A percentile compares a stretch with the other conserved stretches of the same genome.
These are phyloP conservation scores for Paxillus involutus DNA, from an alignment of 768 basidiomycete genomes.

Conservation along the genomic window DNA sequence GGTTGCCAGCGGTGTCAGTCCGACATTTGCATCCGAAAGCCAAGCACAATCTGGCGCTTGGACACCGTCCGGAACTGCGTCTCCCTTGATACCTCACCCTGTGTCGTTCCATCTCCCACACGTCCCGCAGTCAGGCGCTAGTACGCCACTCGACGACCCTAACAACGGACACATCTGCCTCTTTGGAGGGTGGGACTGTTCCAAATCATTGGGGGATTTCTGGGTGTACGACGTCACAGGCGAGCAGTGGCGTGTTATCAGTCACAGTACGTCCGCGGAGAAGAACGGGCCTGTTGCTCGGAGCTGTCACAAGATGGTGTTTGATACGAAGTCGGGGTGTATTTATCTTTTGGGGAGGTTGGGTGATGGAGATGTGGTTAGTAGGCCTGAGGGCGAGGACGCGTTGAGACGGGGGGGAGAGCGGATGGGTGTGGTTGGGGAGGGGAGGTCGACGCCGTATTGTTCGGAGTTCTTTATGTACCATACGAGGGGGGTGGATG, in stretches of 20 bases:
- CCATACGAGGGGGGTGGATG: slow-evolving; percentile 58
- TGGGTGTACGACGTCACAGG: slow-evolving; percentile 67
- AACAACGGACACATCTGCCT: slow-evolving; percentile 65
- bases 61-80: too few relatives aligned
- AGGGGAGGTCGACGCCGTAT: slow-evolving; percentile 29
- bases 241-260: slow-evolving; percentile 62
- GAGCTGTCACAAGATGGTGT: slow-evolving; percentile 82
- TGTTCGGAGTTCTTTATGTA: slow-evolving; percentile 79
- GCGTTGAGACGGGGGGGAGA: slow-evolving; percentile 29
- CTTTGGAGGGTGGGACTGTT: slow-evolving; percentile 79
- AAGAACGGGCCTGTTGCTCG: slow-evolving; percentile 68
- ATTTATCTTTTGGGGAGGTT: slow-evolving; percentile 76
- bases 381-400: slow-evolving; percentile 35
- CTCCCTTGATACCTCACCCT: too few relatives aligned
- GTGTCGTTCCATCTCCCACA: too few relatives aligned
- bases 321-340: slow-evolving; percentile 63
- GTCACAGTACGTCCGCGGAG: slow-evolving; percentile 52
- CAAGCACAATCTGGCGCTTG: too few relatives aligned
- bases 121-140: too few relatives aligned
- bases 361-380: slow-evolving; percentile 50
- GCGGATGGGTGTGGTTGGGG: slow-evolving; percentile 8
- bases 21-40: too few relatives aligned
- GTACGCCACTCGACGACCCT: too few relatives aligned
- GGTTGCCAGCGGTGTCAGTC: too few relatives aligned
- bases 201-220: slow-evolving; percentile 72